Percentiles rank a stretch among this genome's conserved stretches.
These are phyloP conservation scores for Rhododendron griersonianum DNA, from an alignment of 148 eudicot species.

Conservation along the genomic window DNA sequence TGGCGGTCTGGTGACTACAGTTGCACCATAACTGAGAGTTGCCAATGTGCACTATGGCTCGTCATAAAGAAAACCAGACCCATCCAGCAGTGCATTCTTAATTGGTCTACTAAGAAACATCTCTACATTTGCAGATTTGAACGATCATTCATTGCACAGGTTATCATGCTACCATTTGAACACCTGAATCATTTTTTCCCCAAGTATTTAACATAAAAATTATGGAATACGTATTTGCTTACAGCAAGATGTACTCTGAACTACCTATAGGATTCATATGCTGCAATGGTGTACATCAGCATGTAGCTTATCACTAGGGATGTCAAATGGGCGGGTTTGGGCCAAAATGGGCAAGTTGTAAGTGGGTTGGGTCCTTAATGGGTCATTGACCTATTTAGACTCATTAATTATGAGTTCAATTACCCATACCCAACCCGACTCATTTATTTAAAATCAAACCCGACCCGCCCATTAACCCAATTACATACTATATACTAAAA, in stretches of 20 bases:
- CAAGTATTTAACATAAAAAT: neutral
- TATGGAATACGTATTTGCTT: neutral
- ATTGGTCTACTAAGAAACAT: neutral
- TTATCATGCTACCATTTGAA: neutral
- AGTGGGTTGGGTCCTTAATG: no score
- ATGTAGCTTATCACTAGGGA: no score
- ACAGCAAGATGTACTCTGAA: neutral
- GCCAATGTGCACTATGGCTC: neutral
- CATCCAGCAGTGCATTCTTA: neutral
- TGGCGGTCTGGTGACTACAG: neutral
- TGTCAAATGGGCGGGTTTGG: no score
- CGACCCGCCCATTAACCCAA: no score
- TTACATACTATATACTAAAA: no score
- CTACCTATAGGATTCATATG: neutral
- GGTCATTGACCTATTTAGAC: no score
- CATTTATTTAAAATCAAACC: no score
- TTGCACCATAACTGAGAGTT: neutral
- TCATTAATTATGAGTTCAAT: no score
- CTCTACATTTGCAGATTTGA: neutral
- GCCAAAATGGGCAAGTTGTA: no score
- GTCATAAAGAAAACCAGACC: neutral
- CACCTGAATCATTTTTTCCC: neutral
- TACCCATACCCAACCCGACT: no score
- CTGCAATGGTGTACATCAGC: neutral
- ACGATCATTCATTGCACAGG: neutral